These are phyloP conservation scores for Nematodospora anomalae DNA, from an alignment of 1,139 yeast species.

Conservation along the genomic window DNA sequence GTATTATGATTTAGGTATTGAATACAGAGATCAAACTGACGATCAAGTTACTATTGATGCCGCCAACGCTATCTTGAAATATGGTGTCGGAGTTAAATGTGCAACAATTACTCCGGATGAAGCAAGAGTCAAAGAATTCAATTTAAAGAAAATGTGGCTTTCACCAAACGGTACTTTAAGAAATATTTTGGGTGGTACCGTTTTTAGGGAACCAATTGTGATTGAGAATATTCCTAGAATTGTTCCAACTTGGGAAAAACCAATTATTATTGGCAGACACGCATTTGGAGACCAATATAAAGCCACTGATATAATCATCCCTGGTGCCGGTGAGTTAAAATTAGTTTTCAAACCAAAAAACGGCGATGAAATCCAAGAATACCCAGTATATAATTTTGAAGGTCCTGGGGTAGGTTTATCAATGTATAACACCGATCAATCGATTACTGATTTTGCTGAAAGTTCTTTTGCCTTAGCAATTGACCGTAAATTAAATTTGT, in stretches of 20 bases:
- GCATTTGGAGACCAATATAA: constrained; percentile 97
- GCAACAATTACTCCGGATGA: constrained; percentile 99
- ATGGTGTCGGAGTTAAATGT: constrained; percentile 93
- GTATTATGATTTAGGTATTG: constrained; percentile 87
- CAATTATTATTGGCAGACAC: constrained; percentile 94
- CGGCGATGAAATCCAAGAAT: constrained; percentile 54
- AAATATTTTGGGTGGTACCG: constrained; percentile 93
- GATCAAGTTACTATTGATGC: constrained; percentile 89
- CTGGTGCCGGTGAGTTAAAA: constrained; percentile 76
- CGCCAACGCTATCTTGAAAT: constrained; percentile 83
- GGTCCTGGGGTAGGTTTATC: constrained; percentile 86
- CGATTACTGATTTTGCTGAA: constrained; percentile 87
- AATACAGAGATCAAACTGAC: constrained; percentile 80
- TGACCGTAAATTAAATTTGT: constrained; percentile 73
- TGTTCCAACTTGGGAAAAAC: constrained; percentile 92
- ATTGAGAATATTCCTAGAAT: constrained; percentile 86
- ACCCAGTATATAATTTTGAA: constrained; percentile 69
- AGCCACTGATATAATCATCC: constrained; percentile 82
- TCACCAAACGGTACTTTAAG: constrained; percentile 97
- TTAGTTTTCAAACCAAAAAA: constrained; percentile 78
- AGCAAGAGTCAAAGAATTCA: constrained; percentile 87
- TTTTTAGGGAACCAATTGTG: constrained; percentile 94
- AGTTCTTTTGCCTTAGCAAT: constrained; percentile 89
- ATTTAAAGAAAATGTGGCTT: constrained; percentile 92
- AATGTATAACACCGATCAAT: constrained; percentile 94